Percentiles rank a stretch among this genome's conserved stretches.
Conservation (phyloP, 345 rosid genomes). For the Mangifera indica region DNA sequence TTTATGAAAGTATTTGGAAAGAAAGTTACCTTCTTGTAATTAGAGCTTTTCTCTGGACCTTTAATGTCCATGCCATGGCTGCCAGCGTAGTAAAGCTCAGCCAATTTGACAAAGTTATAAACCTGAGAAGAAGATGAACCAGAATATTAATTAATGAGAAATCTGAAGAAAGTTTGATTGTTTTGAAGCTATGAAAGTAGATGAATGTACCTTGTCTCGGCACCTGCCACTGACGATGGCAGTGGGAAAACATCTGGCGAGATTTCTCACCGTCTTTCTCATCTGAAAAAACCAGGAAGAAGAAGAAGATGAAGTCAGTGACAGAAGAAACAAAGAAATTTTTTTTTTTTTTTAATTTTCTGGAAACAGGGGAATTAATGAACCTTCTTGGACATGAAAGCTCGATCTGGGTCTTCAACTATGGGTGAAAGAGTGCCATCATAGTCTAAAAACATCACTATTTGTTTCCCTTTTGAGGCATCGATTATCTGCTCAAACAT, state of each 20-base stretch:
- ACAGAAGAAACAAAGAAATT: background rate
- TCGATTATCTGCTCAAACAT: constrained; percentile 65
- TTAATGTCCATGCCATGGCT: constrained; percentile 99
- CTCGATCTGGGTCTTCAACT: constrained; percentile 85
- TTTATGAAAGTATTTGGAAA: background rate
- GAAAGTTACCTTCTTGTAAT: constrained; percentile 46
- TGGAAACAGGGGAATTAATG: background rate
- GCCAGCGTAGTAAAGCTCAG: constrained; percentile 95
- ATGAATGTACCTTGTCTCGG: constrained; percentile 74
- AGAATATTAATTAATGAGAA: background rate
- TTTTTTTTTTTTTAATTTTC: too few species aligned
- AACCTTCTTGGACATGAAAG: constrained; percentile 92
- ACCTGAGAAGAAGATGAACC: constrained; percentile 40
- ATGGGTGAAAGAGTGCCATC: constrained; percentile 98
- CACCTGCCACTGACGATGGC: constrained; percentile 95
- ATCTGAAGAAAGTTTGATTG: too few species aligned
- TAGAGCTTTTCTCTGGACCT: constrained; percentile 71
- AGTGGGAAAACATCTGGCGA: constrained; percentile 72
- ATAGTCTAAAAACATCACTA: constrained; percentile 89
- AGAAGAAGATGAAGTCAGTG: too few species aligned
- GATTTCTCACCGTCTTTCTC: constrained; percentile 72
- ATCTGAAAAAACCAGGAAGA: constrained; percentile 66
- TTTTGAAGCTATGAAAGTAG: background rate
- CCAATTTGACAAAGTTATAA: constrained; percentile 71
- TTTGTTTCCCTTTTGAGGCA: constrained; percentile 74